phyloP scores from a whole-genome alignment of 1,284 basidiomycete species.

The Trametes polyzona region DNA sequence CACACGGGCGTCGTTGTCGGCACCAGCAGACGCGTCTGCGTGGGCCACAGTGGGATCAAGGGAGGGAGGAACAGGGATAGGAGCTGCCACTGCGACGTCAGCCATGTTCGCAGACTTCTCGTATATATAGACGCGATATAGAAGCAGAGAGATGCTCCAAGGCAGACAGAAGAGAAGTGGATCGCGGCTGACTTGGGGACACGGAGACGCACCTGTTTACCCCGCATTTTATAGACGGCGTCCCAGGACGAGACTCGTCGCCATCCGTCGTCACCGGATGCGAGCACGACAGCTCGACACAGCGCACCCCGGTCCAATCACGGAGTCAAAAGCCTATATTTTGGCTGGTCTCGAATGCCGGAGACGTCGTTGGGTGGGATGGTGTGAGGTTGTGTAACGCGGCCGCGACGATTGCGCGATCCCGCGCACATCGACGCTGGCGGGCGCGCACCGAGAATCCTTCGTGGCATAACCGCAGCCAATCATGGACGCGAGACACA shows the following conservation, averaged over 20 bases:
- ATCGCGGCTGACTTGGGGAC: not conserved
- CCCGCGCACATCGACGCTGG: conserved; percentile 9
- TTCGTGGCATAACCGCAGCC: conserved; percentile 2
- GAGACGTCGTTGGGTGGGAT: conserved; percentile 13
- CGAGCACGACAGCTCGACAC: conserved; percentile 12
- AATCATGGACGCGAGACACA: not conserved
- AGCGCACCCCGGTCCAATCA: not conserved
- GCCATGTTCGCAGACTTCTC: conserved; percentile 14
- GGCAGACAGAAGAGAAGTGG: not conserved
- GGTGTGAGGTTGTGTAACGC: conserved; percentile 27
- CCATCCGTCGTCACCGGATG: conserved; percentile 11
- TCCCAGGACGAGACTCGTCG: conserved; percentile 1
- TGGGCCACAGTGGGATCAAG: not conserved
- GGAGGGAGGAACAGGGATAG: conserved; percentile 1
- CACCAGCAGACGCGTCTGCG: not conserved
- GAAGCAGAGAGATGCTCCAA: not conserved
- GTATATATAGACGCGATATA: not conserved
- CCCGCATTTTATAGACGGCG: conserved; percentile 7
- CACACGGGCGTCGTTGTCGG: not conserved
- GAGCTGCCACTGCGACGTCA: conserved; percentile 20
- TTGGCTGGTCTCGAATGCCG: conserved; percentile 2
- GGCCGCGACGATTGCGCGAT: conserved; percentile 27
- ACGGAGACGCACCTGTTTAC: not conserved
- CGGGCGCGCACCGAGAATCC: conserved; percentile 4
- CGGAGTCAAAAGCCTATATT: conserved; percentile 13